Evolutionary conservation across 164 flowering plant species (phyloP).

Genomic region (Magnolia changhungtana): DNA sequence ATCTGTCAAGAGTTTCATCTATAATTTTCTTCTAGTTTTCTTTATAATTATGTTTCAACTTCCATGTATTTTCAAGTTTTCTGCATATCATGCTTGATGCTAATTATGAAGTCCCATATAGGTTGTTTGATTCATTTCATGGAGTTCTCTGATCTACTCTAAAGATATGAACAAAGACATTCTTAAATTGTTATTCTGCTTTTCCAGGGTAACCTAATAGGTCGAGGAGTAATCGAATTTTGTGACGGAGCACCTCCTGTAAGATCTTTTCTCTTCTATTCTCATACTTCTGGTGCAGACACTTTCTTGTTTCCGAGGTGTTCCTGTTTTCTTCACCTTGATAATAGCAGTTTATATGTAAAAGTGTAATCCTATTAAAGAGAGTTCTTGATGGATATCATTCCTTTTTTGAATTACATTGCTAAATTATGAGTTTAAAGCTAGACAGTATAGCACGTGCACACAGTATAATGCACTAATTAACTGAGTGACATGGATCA

Average conservation of each 20-base stretch:
- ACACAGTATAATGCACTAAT: too few species aligned
- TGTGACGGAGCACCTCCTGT: slow-evolving; percentile 90
- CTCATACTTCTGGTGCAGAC: not conserved
- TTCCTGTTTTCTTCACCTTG: slow-evolving; percentile 1
- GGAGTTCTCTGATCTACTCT: not conserved
- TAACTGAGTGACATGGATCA: too few species aligned
- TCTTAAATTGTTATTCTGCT: slow-evolving; percentile 7
- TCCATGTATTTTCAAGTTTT: not conserved
- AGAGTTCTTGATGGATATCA: not conserved
- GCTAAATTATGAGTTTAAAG: not conserved
- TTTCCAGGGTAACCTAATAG: slow-evolving; percentile 78
- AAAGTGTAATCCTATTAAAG: not conserved
- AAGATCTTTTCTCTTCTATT: slow-evolving; percentile 28
- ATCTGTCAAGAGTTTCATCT: too few species aligned
- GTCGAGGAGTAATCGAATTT: slow-evolving; percentile 77
- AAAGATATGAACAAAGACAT: not conserved
- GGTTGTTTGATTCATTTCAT: not conserved
- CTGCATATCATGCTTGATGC: not conserved
- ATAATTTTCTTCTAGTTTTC: not conserved
- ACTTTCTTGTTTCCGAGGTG: not conserved
- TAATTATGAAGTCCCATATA: not conserved
- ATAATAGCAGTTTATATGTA: not conserved
- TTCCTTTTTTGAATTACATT: not conserved
- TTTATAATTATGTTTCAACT: not conserved
- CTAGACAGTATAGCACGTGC: not conserved